Conservation (phyloP, 148 eudicot species). For the Arctostaphylos glauca region DNA sequence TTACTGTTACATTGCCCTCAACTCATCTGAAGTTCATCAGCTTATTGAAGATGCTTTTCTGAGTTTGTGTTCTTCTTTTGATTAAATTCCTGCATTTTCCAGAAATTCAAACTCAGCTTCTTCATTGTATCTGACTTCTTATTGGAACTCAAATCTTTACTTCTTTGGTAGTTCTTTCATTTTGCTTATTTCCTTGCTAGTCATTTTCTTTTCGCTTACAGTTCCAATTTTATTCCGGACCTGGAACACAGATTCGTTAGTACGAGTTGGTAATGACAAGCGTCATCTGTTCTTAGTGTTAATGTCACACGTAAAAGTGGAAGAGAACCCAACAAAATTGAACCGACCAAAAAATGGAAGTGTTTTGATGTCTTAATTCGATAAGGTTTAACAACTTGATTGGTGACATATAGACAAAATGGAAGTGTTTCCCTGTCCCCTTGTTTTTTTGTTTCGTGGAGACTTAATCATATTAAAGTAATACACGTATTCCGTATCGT, state of each 20-base stretch:
- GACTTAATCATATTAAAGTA: too few species aligned
- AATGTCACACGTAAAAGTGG: too few species aligned
- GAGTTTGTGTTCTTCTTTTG: conserved; percentile 28
- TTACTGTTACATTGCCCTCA: conserved; percentile 66
- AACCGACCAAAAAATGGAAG: too few species aligned
- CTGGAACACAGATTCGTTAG: too few species aligned
- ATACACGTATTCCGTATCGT: too few species aligned
- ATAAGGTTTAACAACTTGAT: background rate
- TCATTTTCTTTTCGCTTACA: too few species aligned
- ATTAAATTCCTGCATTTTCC: background rate
- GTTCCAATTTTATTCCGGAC: background rate
- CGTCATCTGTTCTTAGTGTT: too few species aligned
- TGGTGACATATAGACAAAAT: background rate
- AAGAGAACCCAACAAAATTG: too few species aligned
- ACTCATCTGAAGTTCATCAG: conserved; percentile 50
- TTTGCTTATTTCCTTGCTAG: background rate
- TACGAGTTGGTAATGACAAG: too few species aligned
- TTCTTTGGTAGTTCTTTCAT: background rate
- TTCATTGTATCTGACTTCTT: background rate
- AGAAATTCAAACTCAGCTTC: background rate
- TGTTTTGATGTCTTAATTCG: background rate
- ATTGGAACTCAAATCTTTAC: background rate
- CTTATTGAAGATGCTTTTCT: conserved; percentile 61
- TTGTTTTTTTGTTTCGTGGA: background rate
- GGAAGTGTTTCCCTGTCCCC: background rate